Evolutionary conservation across 2,329 filamentous ascomycete genomes (phyloP), one percentile per base, ranked within the genome.

Genomic region (Acephala macrosclerotiorum): DNA sequence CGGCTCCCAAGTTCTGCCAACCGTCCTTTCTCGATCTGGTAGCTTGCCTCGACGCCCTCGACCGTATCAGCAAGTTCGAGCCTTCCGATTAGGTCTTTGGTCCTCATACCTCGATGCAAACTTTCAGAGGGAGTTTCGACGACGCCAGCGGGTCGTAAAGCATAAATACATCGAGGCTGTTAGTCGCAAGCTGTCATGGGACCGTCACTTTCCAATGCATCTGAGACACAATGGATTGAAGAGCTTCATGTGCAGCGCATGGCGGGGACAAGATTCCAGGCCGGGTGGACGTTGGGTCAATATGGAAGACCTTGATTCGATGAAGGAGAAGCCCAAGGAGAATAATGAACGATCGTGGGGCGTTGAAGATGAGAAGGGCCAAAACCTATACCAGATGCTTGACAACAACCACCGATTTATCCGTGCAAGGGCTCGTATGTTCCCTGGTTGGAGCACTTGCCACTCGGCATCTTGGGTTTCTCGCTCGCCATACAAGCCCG

Each of bases 71-170:
- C 83, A 85, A 67, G 76, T 71, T 38, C 82, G 86, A 40, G 73
- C 72, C 40, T 85, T 86, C 66, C 82, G 84, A 66, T 81, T 87
- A 65, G 81, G 79, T 60, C 70, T 80, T 20, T 86, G 84, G 81
- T 78, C 80, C 8, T 79, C 77, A 35, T 79, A 79, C 53, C 69
- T 80, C 33, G 80, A 84, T 67, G 74, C 77, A 16, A 78, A 81
- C 20, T 75, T 77, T 22, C 78, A 80, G 45, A 79, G 77, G 51
- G 81, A 85, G 60, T 67, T 80, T 35, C 80, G 80, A 59, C 82
- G 80, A 51, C 83, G 81, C 14, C 77, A 81, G 66, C 79, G 80
- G 61, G 66, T 73, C 3, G 45, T 81, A 12, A 82, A 80, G 53
- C 80, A 84, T 70, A 83, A 80, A 65, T 82, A 82, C 69, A 75